A percentile compares a stretch with the other conserved stretches of the same genome.
These are phyloP conservation scores for Linum tenue DNA, from an alignment of 345 rosid species.

Conservation along the genomic window DNA sequence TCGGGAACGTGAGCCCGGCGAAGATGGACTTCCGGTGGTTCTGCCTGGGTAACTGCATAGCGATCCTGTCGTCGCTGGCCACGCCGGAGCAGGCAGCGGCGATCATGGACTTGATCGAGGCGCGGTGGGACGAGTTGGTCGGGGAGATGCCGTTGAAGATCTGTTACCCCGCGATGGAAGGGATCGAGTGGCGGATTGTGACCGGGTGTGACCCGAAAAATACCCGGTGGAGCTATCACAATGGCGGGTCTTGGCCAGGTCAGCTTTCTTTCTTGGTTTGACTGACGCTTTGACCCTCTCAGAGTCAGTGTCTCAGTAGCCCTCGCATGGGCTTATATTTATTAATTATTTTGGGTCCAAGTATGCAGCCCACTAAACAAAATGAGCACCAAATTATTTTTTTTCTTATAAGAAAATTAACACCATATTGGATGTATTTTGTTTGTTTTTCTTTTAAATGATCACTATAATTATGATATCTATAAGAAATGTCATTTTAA, in stretches of 20 bases:
- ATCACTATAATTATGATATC: too few relatives aligned
- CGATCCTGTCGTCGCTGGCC: slow-evolving; percentile 15
- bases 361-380: too few relatives aligned
- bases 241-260: slow-evolving; percentile 22
- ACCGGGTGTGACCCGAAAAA: slow-evolving; percentile 15
- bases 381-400: too few relatives aligned
- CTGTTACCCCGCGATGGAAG: slow-evolving; percentile 13
- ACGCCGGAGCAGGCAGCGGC: slow-evolving; percentile 13
- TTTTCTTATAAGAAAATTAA: too few relatives aligned
- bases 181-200: slow-evolving; percentile 11
- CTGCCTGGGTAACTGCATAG: slow-evolving; percentile 14
- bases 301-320: not conserved
- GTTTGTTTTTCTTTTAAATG: too few relatives aligned
- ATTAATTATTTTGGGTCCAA: too few relatives aligned
- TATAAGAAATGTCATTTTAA: too few relatives aligned
- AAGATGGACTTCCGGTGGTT: slow-evolving; percentile 21
- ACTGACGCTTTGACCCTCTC: not conserved
- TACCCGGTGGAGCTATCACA: slow-evolving; percentile 16
- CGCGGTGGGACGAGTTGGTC: slow-evolving; percentile 12
- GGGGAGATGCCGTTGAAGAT: slow-evolving; percentile 19
- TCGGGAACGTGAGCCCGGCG: slow-evolving; percentile 17
- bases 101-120: slow-evolving; percentile 14
- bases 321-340: too few relatives aligned
- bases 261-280: not conserved
- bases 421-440: too few relatives aligned